These are phyloP conservation scores for Coniosporium tulheliwenetii DNA, from an alignment of 2,329 filamentous ascomycete genomes.

Conservation along the genomic window DNA sequence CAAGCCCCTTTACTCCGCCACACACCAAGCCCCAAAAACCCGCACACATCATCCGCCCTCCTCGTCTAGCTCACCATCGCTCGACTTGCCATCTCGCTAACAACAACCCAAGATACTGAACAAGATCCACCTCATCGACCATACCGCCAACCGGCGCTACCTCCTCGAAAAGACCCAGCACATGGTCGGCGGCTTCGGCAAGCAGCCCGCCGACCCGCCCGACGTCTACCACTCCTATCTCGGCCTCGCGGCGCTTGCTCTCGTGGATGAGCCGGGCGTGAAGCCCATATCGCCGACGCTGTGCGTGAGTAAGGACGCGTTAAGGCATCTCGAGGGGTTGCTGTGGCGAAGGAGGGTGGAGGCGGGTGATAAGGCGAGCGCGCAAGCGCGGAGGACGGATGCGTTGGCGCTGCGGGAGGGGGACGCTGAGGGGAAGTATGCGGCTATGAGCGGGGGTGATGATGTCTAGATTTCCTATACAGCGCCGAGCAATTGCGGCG, in stretches of 20 bases:
- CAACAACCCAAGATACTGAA: constrained; percentile 32
- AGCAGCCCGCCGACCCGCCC: constrained; percentile 29
- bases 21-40: no score
- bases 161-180: constrained; percentile 79
- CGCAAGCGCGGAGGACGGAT: no score
- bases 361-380: not conserved
- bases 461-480: no score
- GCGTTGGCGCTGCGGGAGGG: no score
- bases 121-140: constrained; percentile 41
- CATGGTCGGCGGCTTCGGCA: constrained; percentile 41
- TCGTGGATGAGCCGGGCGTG: constrained; percentile 54
- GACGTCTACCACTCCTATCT: constrained; percentile 83
- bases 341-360: constrained; percentile 17
- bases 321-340: constrained; percentile 18
- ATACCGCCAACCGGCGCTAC: constrained; percentile 52
- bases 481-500: no score
- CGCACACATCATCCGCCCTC: constrained; percentile 10
- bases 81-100: not conserved
- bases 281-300: constrained; percentile 58
- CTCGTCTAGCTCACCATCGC: constrained; percentile 3
- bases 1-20: no score
- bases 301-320: constrained; percentile 51
- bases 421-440: no score
- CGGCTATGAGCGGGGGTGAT: constrained; percentile 1
- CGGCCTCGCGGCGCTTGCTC: constrained; percentile 63